Evolutionary conservation across 2,329 filamentous ascomycete genomes (phyloP).

Genomic region (Ophiosphaerella narmari): DNA sequence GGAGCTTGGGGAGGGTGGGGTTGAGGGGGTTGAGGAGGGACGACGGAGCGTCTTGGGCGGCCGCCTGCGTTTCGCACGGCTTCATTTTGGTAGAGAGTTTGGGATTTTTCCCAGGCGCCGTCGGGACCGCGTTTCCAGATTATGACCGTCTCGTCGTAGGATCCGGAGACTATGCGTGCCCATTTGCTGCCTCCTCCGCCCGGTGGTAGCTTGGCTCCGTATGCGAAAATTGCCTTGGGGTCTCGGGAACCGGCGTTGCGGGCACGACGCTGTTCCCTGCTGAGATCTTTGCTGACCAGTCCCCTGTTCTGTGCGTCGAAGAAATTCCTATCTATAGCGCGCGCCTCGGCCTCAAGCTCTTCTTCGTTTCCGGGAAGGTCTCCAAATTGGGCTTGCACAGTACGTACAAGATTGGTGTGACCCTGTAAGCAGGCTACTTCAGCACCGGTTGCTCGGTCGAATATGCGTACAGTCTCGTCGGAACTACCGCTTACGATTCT

Average conservation of each 20-base stretch:
- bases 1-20: slow-evolving; percentile 21
- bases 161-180: slow-evolving; percentile 94
- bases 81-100: slow-evolving; percentile 76
- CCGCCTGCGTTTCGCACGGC: slow-evolving; percentile 58
- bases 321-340: slow-evolving; percentile 73
- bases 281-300: slow-evolving; percentile 39
- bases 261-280: slow-evolving; percentile 39
- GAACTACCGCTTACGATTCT: slow-evolving; percentile 95
- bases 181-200: slow-evolving; percentile 88
- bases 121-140: slow-evolving; percentile 89
- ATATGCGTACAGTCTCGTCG: slow-evolving; percentile 94
- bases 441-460: slow-evolving; percentile 81
- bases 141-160: slow-evolving; percentile 93
- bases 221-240: slow-evolving; percentile 75
- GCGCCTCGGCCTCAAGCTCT: slow-evolving; percentile 74
- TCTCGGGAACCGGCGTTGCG: slow-evolving; percentile 74
- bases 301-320: slow-evolving; percentile 62
- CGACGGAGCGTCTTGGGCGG: slow-evolving; percentile 36
- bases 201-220: slow-evolving; percentile 85
- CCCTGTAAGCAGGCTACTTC: slow-evolving; percentile 87
- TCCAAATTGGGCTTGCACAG: slow-evolving; percentile 92
- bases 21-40: slow-evolving; percentile 24
- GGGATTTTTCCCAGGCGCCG: slow-evolving; percentile 80
- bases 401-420: slow-evolving; percentile 84
- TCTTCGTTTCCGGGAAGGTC: slow-evolving; percentile 80